Evolutionary conservation across 345 rosid genomes (phyloP), one percentile per base, ranked within the genome.

Genomic region (Luvunga scandens): DNA sequence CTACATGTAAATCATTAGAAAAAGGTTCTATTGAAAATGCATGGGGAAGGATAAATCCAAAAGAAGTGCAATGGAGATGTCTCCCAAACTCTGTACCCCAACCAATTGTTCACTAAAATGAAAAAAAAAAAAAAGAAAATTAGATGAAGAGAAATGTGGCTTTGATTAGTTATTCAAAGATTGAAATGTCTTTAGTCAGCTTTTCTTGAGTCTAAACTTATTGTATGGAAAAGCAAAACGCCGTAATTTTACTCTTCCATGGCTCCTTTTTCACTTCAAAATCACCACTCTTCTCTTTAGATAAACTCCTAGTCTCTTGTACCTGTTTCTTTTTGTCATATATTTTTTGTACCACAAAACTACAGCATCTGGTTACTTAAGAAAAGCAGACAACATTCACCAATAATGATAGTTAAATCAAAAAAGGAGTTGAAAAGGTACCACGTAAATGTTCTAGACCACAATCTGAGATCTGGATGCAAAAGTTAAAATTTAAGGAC

Each of bases 401-500:
- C 50, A 16, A 13, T 24, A 61, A 18, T 38, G 21, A 33, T 21
- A 28, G 36, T 19, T 63, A 31, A 33, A 33, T 28, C 12, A 25
- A 22, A 61, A 56, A 64, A 25, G 57, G 31, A n/a, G 22, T 33
- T 69, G 76, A 78, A 31, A 64, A 64, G 12, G 67, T 64, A 64
- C 68, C 68, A 18, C n/a, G 7, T 16, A 64, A 7, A 65, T 83
- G 85, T 71, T 62, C 72, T 19, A 92, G 85, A 39, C 98, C 98
- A 42, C 2, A 65, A 76, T 93, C 91, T 56, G 94, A 91, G 66
- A 95, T 88, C 81, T 74, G 76, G 27, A 87, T 84, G 85, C 97
- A 93, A 81, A 61, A 85, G 85, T 92, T 84, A 70, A 95, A 85
- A 76, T 86, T 89, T 71, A 95, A 78, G 73, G 88, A 82, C 77